These are phyloP conservation scores for Warburgia ugandensis DNA, from an alignment of 164 flowering plant genomes.

Conservation along the genomic window DNA sequence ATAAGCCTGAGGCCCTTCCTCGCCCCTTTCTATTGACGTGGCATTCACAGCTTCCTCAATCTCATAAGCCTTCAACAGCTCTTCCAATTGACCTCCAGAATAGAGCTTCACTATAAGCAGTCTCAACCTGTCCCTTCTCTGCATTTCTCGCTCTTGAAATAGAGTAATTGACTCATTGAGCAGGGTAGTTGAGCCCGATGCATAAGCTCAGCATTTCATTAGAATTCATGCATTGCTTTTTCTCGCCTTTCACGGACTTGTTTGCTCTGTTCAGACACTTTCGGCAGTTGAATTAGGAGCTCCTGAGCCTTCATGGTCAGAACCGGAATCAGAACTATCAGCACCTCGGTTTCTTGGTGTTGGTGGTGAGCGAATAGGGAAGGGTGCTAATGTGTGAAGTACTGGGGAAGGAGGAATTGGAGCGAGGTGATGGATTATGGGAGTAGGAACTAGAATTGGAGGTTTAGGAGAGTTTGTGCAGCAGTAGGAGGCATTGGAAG, in stretches of 20 bases:
- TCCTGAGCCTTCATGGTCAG: constrained; percentile 40
- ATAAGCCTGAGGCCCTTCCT: constrained; percentile 56
- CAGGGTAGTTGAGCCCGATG: constrained; percentile 84
- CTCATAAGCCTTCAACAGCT: constrained; percentile 81
- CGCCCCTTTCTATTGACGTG: constrained; percentile 34
- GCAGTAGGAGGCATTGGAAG: too few relatives aligned
- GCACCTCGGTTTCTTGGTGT: constrained; percentile 53
- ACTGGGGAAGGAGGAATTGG: constrained; percentile 38
- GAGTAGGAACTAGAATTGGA: constrained; percentile 7
- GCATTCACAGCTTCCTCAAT: constrained; percentile 73
- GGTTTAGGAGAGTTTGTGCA: too few relatives aligned
- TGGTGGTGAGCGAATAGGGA: constrained; percentile 31
- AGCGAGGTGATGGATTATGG: constrained; percentile 35
- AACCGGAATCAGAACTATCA: constrained; percentile 47
- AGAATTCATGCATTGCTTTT: constrained; percentile 72
- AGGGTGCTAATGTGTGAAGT: constrained; percentile 43
- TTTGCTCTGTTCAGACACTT: constrained; percentile 80
- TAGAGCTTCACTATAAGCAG: constrained; percentile 77
- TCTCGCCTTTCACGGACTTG: constrained; percentile 70
- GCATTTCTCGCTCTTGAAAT: constrained; percentile 96
- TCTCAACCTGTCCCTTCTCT: constrained; percentile 77
- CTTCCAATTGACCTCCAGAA: constrained; percentile 82
- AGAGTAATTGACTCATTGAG: constrained; percentile 89
- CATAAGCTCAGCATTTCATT: constrained; percentile 84
- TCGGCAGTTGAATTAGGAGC: constrained; percentile 25